These are phyloP conservation scores for Phycomyces blakesleeanus DNA, from an alignment of 192 early-diverging fungal genomes.

Conservation along the genomic window DNA sequence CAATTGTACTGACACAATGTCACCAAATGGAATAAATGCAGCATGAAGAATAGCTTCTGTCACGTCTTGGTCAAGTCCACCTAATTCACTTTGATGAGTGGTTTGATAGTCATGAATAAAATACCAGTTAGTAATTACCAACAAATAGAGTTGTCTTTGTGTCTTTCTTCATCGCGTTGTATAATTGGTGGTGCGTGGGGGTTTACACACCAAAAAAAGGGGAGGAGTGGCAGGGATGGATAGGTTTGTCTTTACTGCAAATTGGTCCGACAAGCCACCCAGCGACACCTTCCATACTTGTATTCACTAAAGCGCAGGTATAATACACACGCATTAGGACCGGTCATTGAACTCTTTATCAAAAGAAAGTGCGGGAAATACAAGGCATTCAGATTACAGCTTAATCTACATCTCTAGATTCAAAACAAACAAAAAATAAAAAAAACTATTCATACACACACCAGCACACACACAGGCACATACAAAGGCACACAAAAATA, in stretches of 20 bases:
- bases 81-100: conserved; percentile 25
- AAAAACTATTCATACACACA: neutral
- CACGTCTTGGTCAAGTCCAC: conserved; percentile 80
- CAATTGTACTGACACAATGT: conserved; percentile 83
- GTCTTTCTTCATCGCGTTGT: conserved; percentile 12
- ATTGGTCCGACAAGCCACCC: too few relatives aligned
- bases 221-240: too few relatives aligned
- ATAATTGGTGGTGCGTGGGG: too few relatives aligned
- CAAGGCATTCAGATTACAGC: too few relatives aligned
- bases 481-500: neutral
- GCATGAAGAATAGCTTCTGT: conserved; percentile 75
- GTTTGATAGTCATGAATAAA: neutral
- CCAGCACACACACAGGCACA: too few relatives aligned
- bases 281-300: too few relatives aligned
- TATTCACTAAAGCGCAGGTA: too few relatives aligned
- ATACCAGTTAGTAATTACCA: conserved; percentile 24
- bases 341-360: too few relatives aligned
- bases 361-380: too few relatives aligned
- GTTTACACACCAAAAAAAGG: too few relatives aligned
- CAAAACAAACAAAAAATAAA: neutral
- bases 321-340: too few relatives aligned
- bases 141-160: conserved; percentile 47
- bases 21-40: conserved; percentile 96
- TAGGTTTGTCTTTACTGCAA: too few relatives aligned
- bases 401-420: neutral